A percentile compares a stretch with the other conserved stretches of the same genome.
These are phyloP conservation scores for Pleurostoma richardsiae DNA, from an alignment of 2,329 filamentous ascomycete species.

Conservation along the genomic window DNA sequence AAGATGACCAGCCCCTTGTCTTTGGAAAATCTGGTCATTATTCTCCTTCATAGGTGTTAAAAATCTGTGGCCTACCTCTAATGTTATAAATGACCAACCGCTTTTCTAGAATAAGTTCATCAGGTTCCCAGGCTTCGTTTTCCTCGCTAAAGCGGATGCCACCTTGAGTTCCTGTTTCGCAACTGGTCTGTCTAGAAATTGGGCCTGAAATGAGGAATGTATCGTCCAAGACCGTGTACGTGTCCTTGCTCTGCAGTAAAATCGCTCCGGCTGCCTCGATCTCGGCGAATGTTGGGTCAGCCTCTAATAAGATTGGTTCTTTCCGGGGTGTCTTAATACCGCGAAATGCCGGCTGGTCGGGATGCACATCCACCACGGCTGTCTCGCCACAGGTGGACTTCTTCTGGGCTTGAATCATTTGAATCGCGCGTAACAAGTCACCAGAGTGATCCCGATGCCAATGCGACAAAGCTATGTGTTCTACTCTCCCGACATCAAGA, in stretches of 20 bases:
- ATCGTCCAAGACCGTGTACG: conserved; percentile 40
- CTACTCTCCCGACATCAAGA: conserved; percentile 34
- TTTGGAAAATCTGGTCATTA: conserved; percentile 1
- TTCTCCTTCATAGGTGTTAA: too few species aligned
- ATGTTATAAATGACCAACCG: conserved; percentile 47
- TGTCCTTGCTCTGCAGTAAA: conserved; percentile 28
- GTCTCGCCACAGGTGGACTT: conserved; percentile 8
- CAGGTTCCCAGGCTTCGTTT: conserved; percentile 36
- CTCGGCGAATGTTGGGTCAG: conserved; percentile 45
- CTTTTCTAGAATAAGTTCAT: conserved; percentile 46
- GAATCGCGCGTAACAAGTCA: conserved; percentile 42
- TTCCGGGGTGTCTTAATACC: conserved; percentile 33
- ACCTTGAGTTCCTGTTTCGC: conserved; percentile 40
- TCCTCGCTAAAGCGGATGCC: conserved; percentile 35
- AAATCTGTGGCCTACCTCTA: conserved; percentile 17
- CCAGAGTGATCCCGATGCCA: conserved; percentile 53
- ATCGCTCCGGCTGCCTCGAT: conserved; percentile 33
- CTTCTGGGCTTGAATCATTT: conserved; percentile 38
- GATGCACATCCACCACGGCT: conserved; percentile 43
- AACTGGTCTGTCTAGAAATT: conserved; percentile 42
- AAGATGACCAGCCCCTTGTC: conserved; percentile 48
- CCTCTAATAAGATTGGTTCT: conserved; percentile 42
- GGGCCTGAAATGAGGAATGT: conserved; percentile 49
- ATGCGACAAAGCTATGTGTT: conserved; percentile 43
- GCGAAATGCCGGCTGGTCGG: conserved; percentile 42